Evolutionary conservation across 2,329 filamentous ascomycete genomes (phyloP).

Genomic region (Blastomyces silverae): DNA sequence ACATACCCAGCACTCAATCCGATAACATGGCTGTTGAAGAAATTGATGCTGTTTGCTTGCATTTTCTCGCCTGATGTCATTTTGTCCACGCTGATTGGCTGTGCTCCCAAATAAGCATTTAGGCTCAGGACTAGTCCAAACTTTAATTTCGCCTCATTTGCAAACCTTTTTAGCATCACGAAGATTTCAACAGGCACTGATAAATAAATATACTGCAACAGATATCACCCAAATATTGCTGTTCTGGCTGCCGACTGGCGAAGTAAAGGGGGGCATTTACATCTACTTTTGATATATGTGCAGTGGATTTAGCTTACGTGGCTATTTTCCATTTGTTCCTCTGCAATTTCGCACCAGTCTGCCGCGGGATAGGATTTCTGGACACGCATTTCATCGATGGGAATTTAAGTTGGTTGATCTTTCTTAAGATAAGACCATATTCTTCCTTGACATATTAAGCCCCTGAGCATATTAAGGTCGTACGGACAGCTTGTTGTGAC

Average conservation of each 20-base stretch:
- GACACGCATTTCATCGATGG: neutral
- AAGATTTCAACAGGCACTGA: constrained; percentile 4
- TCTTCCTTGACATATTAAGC: neutral
- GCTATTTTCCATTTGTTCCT: constrained; percentile 3
- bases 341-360: neutral
- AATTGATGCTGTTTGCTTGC: constrained; percentile 17
- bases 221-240: neutral
- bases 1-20: neutral
- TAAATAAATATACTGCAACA: neutral
- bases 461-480: neutral
- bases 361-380: neutral
- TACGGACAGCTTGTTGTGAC: neutral
- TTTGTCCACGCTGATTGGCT: constrained; percentile 4
- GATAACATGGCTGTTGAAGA: too few relatives aligned
- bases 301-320: neutral
- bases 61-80: neutral
- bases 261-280: neutral
- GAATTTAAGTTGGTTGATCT: neutral
- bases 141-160: constrained; percentile 14
- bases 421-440: neutral
- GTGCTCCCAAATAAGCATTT: constrained; percentile 16
- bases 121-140: constrained; percentile 13
- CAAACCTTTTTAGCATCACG: neutral
- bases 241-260: neutral
- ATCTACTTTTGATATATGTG: neutral